Evolutionary conservation across 495 filamentous ascomycete genomes (phyloP).

Genomic region (Hyaloscypha bicolor): DNA sequence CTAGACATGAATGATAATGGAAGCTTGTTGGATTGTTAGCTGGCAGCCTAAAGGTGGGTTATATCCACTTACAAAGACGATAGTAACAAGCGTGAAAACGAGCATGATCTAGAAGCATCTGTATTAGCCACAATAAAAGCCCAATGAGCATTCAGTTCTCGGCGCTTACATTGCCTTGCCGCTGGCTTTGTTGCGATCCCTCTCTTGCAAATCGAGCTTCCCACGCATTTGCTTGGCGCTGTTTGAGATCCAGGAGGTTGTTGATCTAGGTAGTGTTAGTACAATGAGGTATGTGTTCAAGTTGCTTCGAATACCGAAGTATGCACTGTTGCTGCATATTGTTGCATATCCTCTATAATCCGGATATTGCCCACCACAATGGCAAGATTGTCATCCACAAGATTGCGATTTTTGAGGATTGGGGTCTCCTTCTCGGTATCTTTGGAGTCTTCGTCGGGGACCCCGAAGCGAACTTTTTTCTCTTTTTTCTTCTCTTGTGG

Average conservation of each 20-base stretch:
- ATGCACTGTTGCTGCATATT: background rate
- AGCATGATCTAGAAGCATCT: background rate
- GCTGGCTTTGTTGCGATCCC: background rate
- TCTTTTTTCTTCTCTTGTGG: background rate
- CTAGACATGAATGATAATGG: background rate
- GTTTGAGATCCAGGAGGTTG: background rate
- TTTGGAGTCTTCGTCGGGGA: background rate
- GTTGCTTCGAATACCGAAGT: background rate
- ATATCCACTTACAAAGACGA: conserved; percentile 1
- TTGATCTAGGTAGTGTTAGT: background rate
- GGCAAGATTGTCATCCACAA: background rate
- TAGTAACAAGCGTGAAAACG: conserved; percentile 3
- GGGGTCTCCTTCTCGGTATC: background rate
- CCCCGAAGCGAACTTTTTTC: background rate
- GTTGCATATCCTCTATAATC: background rate
- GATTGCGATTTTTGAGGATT: background rate
- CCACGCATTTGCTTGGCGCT: conserved; percentile 6
- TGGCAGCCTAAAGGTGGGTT: background rate
- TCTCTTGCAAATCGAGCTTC: background rate
- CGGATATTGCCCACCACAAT: background rate
- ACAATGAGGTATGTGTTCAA: background rate
- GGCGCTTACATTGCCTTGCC: conserved; percentile 1
- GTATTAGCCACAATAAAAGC: background rate
- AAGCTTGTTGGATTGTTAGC: conserved; percentile 2
- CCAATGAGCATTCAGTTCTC: background rate